These are phyloP conservation scores for Fusarium scirpi DNA, from an alignment of 2,329 filamentous ascomycete species.

Conservation along the genomic window DNA sequence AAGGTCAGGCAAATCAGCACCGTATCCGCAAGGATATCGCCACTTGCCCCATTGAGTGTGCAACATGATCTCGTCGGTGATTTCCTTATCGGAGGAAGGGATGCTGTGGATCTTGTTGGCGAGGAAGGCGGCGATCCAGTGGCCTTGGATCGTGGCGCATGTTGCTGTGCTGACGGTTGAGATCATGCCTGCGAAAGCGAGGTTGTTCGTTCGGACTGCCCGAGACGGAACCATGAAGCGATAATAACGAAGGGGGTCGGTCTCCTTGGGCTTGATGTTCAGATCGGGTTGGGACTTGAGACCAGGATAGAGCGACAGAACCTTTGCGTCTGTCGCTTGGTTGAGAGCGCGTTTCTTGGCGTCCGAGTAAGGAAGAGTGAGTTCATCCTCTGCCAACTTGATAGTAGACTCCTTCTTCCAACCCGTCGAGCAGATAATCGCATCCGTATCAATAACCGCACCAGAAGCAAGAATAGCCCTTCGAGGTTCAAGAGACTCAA, in stretches of 20 bases:
- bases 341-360: conserved; percentile 18
- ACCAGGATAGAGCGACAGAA: conserved; percentile 34
- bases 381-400: conserved; percentile 51
- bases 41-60: conserved; percentile 76
- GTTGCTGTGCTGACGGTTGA: conserved; percentile 51
- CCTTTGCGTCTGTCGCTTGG: conserved; percentile 32
- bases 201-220: conserved; percentile 37
- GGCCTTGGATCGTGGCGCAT: conserved; percentile 55
- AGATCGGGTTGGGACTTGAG: conserved; percentile 42
- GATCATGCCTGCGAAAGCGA: conserved; percentile 53
- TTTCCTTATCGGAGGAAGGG: conserved; percentile 51
- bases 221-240: conserved; percentile 45
- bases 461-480: conserved; percentile 59
- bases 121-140: conserved; percentile 71
- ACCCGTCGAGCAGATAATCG: conserved; percentile 64
- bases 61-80: conserved; percentile 69
- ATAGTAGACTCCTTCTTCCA: conserved; percentile 62
- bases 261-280: conserved; percentile 31
- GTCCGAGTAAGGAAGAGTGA: conserved; percentile 31
- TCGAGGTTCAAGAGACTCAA: conserved; percentile 55
- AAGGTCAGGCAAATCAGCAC: conserved; percentile 72
- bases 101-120: conserved; percentile 58
- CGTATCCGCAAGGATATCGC: conserved; percentile 76
- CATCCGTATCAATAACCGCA: conserved; percentile 56
- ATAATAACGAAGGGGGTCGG: conserved; percentile 44